Percentiles rank a stretch among this genome's conserved stretches.
Evolutionary conservation across 768 basidiomycete genomes (phyloP).

Genomic region (Bullera alba): DNA sequence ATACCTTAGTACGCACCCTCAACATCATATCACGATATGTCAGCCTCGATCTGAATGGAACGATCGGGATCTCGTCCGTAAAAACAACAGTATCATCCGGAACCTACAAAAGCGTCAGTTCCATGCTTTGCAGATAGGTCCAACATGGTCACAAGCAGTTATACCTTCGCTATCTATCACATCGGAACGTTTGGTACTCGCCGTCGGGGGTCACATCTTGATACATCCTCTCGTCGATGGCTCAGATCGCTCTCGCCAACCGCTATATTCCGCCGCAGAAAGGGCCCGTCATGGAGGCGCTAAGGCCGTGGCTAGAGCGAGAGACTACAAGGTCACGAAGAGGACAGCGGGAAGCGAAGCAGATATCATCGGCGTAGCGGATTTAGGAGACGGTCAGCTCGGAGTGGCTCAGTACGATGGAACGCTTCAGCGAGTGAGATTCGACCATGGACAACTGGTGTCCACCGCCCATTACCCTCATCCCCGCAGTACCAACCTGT

Average conservation of each 20-base stretch:
- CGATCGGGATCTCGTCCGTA: slow-evolving; percentile 8
- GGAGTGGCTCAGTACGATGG: slow-evolving; percentile 35
- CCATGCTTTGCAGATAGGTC: slow-evolving; percentile 31
- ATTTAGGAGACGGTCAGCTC: slow-evolving; percentile 6
- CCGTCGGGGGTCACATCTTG: slow-evolving; percentile 23
- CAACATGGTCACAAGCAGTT: slow-evolving; percentile 22
- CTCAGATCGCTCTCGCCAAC: neutral
- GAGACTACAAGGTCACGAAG: slow-evolving; percentile 19
- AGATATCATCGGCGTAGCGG: slow-evolving; percentile 28
- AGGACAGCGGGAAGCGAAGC: slow-evolving; percentile 15
- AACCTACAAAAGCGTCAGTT: slow-evolving; percentile 9
- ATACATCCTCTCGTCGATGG: slow-evolving; percentile 19
- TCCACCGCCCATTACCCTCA: slow-evolving; percentile 23
- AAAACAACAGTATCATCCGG: slow-evolving; percentile 10
- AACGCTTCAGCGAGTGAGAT: slow-evolving; percentile 16
- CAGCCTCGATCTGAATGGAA: slow-evolving; percentile 12
- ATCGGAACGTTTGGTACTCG: slow-evolving; percentile 15
- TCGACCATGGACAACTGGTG: neutral
- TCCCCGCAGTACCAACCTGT: slow-evolving; percentile 8
- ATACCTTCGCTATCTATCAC: slow-evolving; percentile 28
- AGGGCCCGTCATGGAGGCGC: slow-evolving; percentile 6
- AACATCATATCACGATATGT: slow-evolving; percentile 13
- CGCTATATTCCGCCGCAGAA: too few species aligned
- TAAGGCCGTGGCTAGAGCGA: slow-evolving; percentile 10
- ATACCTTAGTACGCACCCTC: slow-evolving; percentile 21